These are phyloP conservation scores for Solanum bulbocastanum DNA, from an alignment of 257 asterid species.

Conservation along the genomic window DNA sequence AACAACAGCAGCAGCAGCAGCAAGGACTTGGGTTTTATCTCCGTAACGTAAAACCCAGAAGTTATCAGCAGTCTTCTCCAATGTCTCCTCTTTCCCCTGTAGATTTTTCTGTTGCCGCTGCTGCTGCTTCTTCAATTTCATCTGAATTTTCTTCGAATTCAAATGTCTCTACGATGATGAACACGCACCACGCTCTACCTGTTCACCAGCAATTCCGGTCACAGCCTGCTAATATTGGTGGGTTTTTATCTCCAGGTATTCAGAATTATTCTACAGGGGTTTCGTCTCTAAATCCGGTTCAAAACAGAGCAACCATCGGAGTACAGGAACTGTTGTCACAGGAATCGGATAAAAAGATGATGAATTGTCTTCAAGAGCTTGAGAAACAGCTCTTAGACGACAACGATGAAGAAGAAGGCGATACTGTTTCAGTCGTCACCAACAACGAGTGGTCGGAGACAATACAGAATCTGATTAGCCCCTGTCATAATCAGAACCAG, in stretches of 20 bases:
- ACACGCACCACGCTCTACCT: slow-evolving; percentile 39
- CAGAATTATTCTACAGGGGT: slow-evolving; percentile 8
- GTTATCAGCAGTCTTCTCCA: slow-evolving; percentile 43
- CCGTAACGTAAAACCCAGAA: slow-evolving; percentile 61
- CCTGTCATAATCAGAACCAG: slow-evolving; percentile 3
- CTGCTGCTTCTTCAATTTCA: background rate
- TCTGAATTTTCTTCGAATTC: slow-evolving; percentile 25
- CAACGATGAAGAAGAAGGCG: slow-evolving; percentile 33
- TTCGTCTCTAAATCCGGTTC: slow-evolving; percentile 26
- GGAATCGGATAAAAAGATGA: slow-evolving; percentile 37
- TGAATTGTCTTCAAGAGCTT: slow-evolving; percentile 55
- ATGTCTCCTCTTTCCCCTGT: slow-evolving; percentile 46
- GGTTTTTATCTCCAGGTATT: background rate
- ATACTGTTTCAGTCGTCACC: slow-evolving; percentile 41
- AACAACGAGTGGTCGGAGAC: slow-evolving; percentile 74
- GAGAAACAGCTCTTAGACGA: slow-evolving; percentile 70
- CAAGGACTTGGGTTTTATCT: slow-evolving; percentile 41
- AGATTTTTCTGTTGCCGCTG: slow-evolving; percentile 32
- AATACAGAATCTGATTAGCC: slow-evolving; percentile 41
- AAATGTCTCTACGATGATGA: slow-evolving; percentile 21
- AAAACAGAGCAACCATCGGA: slow-evolving; percentile 3
- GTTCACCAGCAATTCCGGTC: slow-evolving; percentile 37
- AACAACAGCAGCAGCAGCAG: slow-evolving; percentile 27
- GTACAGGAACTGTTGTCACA: slow-evolving; percentile 8
- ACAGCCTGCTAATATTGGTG: slow-evolving; percentile 6